Conservation (phyloP, 2,329 filamentous ascomycete genomes). For the Hawksworthiomyces lignivorus region DNA sequence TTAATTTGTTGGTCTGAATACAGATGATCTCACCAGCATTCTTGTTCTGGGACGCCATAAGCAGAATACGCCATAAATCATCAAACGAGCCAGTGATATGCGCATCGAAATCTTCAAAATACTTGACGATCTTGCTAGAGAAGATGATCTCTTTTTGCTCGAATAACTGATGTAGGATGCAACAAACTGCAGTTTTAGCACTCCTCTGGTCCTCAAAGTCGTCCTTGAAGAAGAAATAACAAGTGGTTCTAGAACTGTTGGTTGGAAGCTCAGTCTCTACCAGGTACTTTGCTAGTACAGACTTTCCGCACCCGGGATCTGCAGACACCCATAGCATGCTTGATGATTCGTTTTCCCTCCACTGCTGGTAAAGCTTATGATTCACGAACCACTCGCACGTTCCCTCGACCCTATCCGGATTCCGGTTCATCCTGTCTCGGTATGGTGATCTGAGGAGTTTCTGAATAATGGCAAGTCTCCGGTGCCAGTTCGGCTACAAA, state of each 20-base stretch:
- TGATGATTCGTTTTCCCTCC: neutral
- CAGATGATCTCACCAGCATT: neutral
- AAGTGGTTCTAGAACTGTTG: conserved; percentile 18
- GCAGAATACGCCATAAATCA: neutral
- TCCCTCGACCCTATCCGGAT: no score
- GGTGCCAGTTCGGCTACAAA: no score
- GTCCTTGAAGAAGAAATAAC: conserved; percentile 39
- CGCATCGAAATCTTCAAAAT: neutral
- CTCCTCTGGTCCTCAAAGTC: conserved; percentile 25
- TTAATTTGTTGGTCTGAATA: no score
- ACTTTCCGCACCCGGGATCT: conserved; percentile 9
- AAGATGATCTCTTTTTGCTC: neutral
- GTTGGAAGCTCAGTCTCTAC: neutral
- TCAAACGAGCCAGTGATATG: neutral
- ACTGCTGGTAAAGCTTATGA: conserved; percentile 2
- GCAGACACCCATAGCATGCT: conserved; percentile 4
- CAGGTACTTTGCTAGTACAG: conserved; percentile 6
- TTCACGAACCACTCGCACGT: conserved; percentile 8
- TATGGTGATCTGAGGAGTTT: no score
- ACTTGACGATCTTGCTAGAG: neutral
- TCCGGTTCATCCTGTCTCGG: no score
- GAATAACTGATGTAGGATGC: conserved; percentile 33
- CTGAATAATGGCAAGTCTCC: no score
- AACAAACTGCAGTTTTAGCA: conserved; percentile 28
- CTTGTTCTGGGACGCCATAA: neutral